Base-by-base conservation (phyloP, 306 rosid genomes). In the Prunus davidiana region DNA sequence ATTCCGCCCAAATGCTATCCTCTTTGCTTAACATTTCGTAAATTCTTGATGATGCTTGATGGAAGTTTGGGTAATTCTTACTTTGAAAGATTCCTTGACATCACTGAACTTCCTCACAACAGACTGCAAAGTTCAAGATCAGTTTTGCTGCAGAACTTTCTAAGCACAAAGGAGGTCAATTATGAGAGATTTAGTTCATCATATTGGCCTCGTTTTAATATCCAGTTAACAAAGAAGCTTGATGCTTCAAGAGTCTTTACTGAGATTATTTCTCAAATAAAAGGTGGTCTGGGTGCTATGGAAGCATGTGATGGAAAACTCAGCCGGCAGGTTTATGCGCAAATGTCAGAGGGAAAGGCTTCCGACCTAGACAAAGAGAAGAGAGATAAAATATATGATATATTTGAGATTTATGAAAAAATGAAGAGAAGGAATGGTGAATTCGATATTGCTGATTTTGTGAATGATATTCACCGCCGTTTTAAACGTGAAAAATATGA, bases 31-130 rank as follows among this genome's bases (percentile, higher is more conserved):
- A 87, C 97, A 52, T 90, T 92, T 80, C 81, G 86, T 38, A 90
- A 93, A 77, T 86, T 93, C 79, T 67, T 93, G 78, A 86, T 90
- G 92, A 93, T 93, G 97, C 92, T 93, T 49, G 96, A 93, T 77
- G 91, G 92, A 72, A 84, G 94, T 47, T 34, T 93, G 78, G 78
- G 87, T 28, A 81, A 87, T 71, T 90, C 97, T 8, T 93, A 78
- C 81, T 93, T 93, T 75, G 91, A 81, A 68, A 87, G 91, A 64
- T 90, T 93, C 67, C 72, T 51, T 34, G 88, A 78, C 45, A 34
- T 77, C 12, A 55, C 66, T 55, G 38, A 71, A 16, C 65, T 80
- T 72, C 11, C 38, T 32, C 38, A 32, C 1, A 32, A 32, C 38
- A 5, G 38, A 32, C 38, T 12, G 47, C 46, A 55, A 51, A 76